These are phyloP conservation scores for Backusella westeae DNA, from an alignment of 192 early-diverging fungal genomes.

Conservation along the genomic window DNA sequence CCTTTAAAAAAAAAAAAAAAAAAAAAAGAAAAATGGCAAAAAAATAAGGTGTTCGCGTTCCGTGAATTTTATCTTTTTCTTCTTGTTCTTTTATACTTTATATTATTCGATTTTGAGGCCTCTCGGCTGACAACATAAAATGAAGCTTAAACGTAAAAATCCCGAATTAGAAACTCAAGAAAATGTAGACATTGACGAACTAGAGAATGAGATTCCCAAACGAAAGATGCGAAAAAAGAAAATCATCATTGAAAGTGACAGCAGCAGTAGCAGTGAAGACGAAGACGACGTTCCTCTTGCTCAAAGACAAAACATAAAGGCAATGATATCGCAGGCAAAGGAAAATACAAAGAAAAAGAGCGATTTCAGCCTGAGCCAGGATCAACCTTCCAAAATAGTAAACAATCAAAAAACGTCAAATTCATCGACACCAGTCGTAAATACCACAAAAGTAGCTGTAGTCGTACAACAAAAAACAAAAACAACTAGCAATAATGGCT, in stretches of 20 bases:
- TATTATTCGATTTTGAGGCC: not conserved
- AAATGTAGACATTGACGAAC: not conserved
- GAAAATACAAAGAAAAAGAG: not conserved
- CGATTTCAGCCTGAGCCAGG: not conserved
- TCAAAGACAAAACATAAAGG: not conserved
- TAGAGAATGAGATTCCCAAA: not conserved
- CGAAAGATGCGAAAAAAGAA: not conserved
- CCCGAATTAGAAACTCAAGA: not conserved
- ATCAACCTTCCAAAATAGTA: not conserved
- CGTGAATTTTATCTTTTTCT: not conserved
- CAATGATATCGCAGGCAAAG: not conserved
- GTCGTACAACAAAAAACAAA: not conserved
- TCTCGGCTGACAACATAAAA: not conserved
- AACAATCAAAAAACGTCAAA: not conserved
- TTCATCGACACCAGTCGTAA: not conserved
- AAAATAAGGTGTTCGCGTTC: no score
- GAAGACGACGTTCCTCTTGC: constrained; percentile 9
- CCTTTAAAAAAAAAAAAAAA: no score
- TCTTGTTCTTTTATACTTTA: not conserved
- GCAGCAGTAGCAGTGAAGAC: not conserved
- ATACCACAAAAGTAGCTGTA: not conserved
- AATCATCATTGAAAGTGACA: constrained; percentile 5
- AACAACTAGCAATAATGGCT: not conserved
- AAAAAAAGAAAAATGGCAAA: no score
- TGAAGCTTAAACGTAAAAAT: not conserved